phyloP scores from a whole-genome alignment of 73 alveolate species.

The Paramecium pentaurelia region DNA sequence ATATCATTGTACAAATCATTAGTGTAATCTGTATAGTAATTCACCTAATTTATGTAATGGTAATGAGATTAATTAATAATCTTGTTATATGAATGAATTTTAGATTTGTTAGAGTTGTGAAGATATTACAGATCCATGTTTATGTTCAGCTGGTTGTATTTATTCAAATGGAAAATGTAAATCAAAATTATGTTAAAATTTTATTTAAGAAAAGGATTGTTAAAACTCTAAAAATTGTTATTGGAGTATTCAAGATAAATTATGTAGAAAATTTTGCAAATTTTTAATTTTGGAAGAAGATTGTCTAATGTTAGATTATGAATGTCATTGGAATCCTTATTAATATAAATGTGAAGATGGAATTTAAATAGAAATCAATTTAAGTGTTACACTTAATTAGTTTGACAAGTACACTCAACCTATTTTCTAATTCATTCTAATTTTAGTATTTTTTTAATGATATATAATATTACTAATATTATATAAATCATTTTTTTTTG shows the following conservation, averaged over 20 bases:
- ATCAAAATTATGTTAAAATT: not conserved
- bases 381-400: not conserved
- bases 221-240: not conserved
- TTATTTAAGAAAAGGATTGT: not conserved
- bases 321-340: slow-evolving; percentile 34
- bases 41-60: slow-evolving; percentile 20
- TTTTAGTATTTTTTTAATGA: not conserved
- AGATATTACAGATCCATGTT: not conserved
- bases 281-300: not conserved
- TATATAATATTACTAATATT: not conserved
- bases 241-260: not conserved
- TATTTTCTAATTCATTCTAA: not conserved
- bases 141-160: not conserved
- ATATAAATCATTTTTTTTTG: not conserved
- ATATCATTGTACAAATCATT: not conserved
- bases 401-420: not conserved
- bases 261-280: not conserved
- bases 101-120: not conserved
- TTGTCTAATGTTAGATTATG: not conserved
- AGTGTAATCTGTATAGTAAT: not conserved
- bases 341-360: not conserved
- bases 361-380: not conserved
- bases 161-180: not conserved
- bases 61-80: not conserved
- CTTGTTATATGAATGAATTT: not conserved